Base-by-base conservation (phyloP, 257 asterid species). In the Ballota nigra region DNA sequence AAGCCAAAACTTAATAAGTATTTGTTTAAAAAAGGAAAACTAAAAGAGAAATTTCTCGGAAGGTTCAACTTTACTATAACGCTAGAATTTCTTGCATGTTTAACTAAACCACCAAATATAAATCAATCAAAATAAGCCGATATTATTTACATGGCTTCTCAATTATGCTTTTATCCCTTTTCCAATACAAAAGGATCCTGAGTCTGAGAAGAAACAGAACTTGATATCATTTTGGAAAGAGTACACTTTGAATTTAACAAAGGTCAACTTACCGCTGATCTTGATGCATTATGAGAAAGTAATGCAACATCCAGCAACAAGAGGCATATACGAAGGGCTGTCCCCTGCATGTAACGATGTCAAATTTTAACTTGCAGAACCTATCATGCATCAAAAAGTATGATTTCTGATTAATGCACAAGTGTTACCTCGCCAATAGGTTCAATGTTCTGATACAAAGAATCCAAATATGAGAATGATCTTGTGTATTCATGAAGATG, bases 311-410 rank as follows among this genome's bases (percentile, higher is more conserved):
- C 97, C 84, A 91, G 80, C 72, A 89, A 81, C 73, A 89, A 79
- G 75, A 91, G 92, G 85, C 97, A 89, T 65, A 91, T 86, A 43
- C 85, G 88, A 16, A 87, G 84, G 65, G 97, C 97, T 63, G 84
- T 83, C 58, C 78, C 89, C 97, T 91, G 92, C 83, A 82, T 24
- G 71, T 61, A 26, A 63, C 43, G 63, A 23, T 43, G 26, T 43
- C 49, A 73, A 53, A 53, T 34, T 74, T 49, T 20, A 70, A 67
- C 20, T 43, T n/a, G 63, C 38, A 55, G 45, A 64, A 43, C 18
- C 8, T 19, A 73, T 19, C 61, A 18, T 6, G 60, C 60, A 56
- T 15, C 24, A 56, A 15, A 19, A 43, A 68, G 61, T 51, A 41
- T 19, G 12, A 31, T 20, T 24, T 19, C 34, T 18, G 53, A 57